A percentile compares a stretch with the other conserved stretches of the same genome.
phyloP scores from a whole-genome alignment of 73 alveolate species.

The Stentor coeruleus region DNA sequence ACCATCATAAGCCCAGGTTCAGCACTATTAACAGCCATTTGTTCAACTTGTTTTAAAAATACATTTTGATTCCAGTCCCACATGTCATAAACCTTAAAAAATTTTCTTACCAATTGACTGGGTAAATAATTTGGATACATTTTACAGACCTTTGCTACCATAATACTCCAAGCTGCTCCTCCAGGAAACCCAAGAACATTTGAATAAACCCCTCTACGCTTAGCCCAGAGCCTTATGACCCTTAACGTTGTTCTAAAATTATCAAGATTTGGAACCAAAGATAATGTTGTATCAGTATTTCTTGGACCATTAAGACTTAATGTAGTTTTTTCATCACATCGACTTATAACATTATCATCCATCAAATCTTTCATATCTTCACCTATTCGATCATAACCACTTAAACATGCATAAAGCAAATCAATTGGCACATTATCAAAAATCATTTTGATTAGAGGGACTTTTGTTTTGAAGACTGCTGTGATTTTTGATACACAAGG shows the following conservation, averaged over 20 bases:
- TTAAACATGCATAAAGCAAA: conserved; percentile 79
- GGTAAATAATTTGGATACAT: conserved; percentile 72
- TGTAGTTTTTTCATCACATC: conserved; percentile 76
- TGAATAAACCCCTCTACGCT: conserved; percentile 88
- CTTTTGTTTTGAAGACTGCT: conserved; percentile 67
- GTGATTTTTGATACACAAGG: conserved; percentile 61
- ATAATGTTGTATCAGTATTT: conserved; percentile 82
- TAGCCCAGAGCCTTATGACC: conserved; percentile 95
- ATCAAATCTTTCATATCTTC: conserved; percentile 53
- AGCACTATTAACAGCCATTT: no score
- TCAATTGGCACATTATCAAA: conserved; percentile 76
- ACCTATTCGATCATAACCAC: no score
- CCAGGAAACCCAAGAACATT: conserved; percentile 89
- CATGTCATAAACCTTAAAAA: conserved; percentile 61
- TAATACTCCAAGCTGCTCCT: conserved; percentile 91
- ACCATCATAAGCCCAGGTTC: no score
- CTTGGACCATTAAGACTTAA: conserved; percentile 94
- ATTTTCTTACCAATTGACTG: conserved; percentile 63
- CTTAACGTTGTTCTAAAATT: conserved; percentile 81
- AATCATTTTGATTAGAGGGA: conserved; percentile 78
- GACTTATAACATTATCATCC: conserved; percentile 73
- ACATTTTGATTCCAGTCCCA: conserved; percentile 91
- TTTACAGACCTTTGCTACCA: conserved; percentile 82
- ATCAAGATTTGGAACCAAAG: conserved; percentile 76
- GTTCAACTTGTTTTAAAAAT: conserved; percentile 50